Percentiles rank a stretch among this genome's conserved stretches.
These are phyloP conservation scores for Triangularia verruculosa DNA, from an alignment of 2,329 filamentous ascomycete genomes.

Conservation along the genomic window DNA sequence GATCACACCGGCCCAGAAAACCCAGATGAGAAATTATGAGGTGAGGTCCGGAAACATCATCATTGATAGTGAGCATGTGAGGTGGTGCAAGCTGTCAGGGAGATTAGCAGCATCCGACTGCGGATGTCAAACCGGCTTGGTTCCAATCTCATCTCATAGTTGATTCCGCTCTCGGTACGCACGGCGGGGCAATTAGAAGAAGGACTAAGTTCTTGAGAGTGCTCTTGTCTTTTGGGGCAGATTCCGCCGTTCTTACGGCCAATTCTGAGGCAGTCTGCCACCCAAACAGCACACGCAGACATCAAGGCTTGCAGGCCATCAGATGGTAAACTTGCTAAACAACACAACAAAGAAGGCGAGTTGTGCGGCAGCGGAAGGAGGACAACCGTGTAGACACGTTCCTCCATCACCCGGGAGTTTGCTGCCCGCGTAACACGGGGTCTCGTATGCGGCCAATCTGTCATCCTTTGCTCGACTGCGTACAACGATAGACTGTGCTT, in stretches of 20 bases:
- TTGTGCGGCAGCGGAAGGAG: neutral
- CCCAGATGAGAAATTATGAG: neutral
- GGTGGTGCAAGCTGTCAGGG: neutral
- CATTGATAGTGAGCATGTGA: neutral
- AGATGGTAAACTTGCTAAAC: neutral
- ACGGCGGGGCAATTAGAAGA: neutral
- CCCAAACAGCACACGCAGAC: neutral
- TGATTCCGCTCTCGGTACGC: neutral
- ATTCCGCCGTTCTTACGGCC: too few species aligned
- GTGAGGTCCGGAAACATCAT: neutral
- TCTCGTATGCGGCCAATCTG: neutral
- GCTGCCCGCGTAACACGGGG: conserved; percentile 2
- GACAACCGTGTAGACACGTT: neutral
- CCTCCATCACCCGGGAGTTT: conserved; percentile 1
- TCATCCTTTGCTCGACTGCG: neutral
- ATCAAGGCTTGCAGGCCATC: neutral
- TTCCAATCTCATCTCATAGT: neutral
- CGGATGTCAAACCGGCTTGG: neutral
- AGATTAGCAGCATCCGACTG: neutral
- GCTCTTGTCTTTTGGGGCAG: neutral
- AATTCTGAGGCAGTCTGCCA: neutral
- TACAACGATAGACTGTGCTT: neutral
- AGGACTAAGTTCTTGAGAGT: neutral
- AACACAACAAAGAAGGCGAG: neutral
- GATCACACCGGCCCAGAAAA: neutral